Evolutionary conservation across 495 filamentous ascomycete species (phyloP).

Genomic region (Penicillium pancosmium): DNA sequence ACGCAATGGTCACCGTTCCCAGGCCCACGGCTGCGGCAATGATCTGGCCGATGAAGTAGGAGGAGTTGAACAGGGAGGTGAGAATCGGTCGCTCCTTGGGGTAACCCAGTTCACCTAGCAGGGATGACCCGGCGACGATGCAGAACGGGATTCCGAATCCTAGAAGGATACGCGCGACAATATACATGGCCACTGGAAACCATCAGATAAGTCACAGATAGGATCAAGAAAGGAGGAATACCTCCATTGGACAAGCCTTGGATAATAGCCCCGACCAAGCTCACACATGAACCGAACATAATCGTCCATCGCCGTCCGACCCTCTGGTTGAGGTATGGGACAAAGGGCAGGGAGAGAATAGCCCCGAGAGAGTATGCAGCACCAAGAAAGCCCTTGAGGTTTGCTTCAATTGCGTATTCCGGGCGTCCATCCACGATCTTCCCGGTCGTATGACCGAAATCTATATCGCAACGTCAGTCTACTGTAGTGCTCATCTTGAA

Average conservation of each 20-base stretch:
- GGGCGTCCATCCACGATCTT: neutral
- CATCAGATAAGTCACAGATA: neutral
- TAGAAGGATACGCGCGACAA: constrained; percentile 65
- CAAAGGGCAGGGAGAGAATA: constrained; percentile 61
- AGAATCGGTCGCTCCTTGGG: constrained; percentile 68
- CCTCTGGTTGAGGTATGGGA: constrained; percentile 58
- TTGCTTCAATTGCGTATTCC: constrained; percentile 23
- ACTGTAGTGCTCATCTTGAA: neutral
- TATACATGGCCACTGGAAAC: constrained; percentile 57
- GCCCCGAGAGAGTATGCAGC: constrained; percentile 43
- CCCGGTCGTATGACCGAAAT: neutral
- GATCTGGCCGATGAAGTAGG: constrained; percentile 65
- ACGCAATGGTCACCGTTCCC: constrained; percentile 57
- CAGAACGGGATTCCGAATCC: constrained; percentile 67
- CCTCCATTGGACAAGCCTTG: constrained; percentile 47
- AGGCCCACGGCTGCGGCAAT: constrained; percentile 59
- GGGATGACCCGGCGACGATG: constrained; percentile 63
- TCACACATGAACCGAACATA: constrained; percentile 59
- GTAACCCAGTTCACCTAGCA: constrained; percentile 68
- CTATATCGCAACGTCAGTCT: neutral
- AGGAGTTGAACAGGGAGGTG: constrained; percentile 68
- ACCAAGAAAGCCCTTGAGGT: constrained; percentile 32
- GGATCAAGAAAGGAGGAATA: constrained; percentile 2
- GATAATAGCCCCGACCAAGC: constrained; percentile 59
- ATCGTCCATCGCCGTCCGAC: constrained; percentile 61